Evolutionary conservation across 2,329 filamentous ascomycete species (phyloP).

Genomic region (Uncinocarpus reesii): DNA sequence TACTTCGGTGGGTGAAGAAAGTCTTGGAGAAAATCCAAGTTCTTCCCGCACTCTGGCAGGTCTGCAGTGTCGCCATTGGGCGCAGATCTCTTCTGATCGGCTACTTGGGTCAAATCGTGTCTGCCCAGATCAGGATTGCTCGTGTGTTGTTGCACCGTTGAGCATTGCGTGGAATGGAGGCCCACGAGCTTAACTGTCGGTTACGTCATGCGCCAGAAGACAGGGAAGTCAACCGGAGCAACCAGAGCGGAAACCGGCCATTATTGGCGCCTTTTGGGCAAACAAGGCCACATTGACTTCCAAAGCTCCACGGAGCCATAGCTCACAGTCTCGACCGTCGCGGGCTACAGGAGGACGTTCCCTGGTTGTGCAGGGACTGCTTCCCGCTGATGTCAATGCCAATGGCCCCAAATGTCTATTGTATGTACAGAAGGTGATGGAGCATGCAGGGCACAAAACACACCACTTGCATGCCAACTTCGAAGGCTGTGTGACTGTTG

Average conservation of each 20-base stretch:
- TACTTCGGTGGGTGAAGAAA: background rate
- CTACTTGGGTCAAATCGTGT: background rate
- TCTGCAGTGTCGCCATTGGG: background rate
- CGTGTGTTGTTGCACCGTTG: background rate
- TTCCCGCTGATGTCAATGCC: background rate
- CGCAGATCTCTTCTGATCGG: background rate
- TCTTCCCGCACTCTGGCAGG: background rate
- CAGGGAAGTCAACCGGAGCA: conserved; percentile 3
- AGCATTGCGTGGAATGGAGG: background rate
- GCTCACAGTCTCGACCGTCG: background rate
- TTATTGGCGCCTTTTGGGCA: background rate
- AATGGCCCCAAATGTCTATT: too few species aligned
- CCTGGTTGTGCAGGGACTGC: background rate
- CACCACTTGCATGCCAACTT: too few species aligned
- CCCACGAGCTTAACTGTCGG: conserved; percentile 1
- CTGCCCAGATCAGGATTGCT: background rate
- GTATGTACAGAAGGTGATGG: too few species aligned
- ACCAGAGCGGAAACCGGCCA: background rate
- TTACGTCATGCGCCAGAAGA: conserved; percentile 2
- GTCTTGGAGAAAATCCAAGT: background rate
- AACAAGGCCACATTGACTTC: background rate
- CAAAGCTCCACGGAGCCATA: background rate
- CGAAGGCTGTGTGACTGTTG: too few species aligned
- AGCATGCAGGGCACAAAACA: too few species aligned
- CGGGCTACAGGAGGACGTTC: background rate